Evolutionary conservation across 2,329 filamentous ascomycete genomes (phyloP).

Genomic region (Penicillium corylophilum): DNA sequence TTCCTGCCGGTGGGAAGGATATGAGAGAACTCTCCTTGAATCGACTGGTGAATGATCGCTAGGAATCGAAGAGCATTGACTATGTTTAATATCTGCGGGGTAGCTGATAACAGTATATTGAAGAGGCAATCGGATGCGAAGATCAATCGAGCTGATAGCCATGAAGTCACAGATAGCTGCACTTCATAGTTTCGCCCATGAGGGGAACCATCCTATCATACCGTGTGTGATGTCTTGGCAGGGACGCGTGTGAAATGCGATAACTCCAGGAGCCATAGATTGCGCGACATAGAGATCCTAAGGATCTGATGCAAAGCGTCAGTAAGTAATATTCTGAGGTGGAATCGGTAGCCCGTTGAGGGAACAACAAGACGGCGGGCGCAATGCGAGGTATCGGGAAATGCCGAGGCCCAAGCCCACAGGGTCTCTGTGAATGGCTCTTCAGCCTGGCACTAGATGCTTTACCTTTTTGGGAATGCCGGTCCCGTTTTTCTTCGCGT

Average conservation of each 20-base stretch:
- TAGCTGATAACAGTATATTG: not conserved
- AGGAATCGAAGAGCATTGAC: not conserved
- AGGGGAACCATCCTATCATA: not conserved
- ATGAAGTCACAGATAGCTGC: not conserved
- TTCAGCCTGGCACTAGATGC: not conserved
- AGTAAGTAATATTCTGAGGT: slow-evolving; percentile 2
- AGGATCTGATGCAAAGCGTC: not conserved
- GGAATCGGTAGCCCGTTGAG: slow-evolving; percentile 8
- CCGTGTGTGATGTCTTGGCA: not conserved
- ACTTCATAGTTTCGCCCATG: not conserved
- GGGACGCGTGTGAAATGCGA: not conserved
- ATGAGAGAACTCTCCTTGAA: too few relatives aligned
- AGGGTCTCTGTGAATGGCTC: not conserved
- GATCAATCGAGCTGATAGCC: not conserved
- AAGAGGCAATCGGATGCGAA: not conserved
- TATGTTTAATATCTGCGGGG: not conserved
- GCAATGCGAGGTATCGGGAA: slow-evolving; percentile 4
- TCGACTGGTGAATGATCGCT: not conserved
- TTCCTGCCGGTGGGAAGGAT: too few relatives aligned
- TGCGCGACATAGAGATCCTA: not conserved
- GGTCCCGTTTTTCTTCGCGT: slow-evolving; percentile 3
- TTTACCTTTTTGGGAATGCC: slow-evolving; percentile 12
- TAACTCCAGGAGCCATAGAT: not conserved
- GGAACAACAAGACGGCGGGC: not conserved
- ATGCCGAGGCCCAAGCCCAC: slow-evolving; percentile 4